These are phyloP conservation scores for Saturnispora galanensis DNA, from an alignment of 805 yeast species.

Conservation along the genomic window DNA sequence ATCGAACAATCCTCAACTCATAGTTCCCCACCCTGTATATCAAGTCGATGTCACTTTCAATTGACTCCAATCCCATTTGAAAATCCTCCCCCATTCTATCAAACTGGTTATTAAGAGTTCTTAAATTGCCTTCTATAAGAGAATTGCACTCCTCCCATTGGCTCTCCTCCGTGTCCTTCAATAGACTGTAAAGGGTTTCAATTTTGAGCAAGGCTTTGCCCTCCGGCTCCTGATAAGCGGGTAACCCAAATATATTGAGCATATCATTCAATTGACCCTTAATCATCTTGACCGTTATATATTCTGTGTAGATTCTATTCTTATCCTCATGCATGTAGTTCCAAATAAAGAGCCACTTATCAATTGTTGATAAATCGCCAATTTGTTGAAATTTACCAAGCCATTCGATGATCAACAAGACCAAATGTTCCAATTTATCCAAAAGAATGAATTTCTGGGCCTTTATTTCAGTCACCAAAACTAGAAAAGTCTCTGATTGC, in stretches of 20 bases:
- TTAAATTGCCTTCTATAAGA: background rate
- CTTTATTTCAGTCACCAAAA: slow-evolving; percentile 15
- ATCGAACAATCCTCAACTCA: slow-evolving; percentile 14
- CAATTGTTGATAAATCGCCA: slow-evolving; percentile 2
- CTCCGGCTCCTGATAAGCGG: slow-evolving; percentile 13
- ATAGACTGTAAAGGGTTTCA: slow-evolving; percentile 1
- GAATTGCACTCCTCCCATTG: slow-evolving; percentile 9
- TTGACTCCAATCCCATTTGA: slow-evolving; percentile 14
- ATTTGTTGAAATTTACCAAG: slow-evolving; percentile 10
- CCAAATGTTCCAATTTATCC: slow-evolving; percentile 12
- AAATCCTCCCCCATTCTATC: slow-evolving; percentile 26
- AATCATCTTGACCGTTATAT: slow-evolving; percentile 10
- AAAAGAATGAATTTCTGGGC: slow-evolving; percentile 14
- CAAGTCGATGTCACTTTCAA: slow-evolving; percentile 7
- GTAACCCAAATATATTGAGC: slow-evolving; percentile 14
- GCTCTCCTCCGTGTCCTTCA: slow-evolving; percentile 6
- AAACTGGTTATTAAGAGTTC: background rate
- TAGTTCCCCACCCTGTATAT: slow-evolving; percentile 13
- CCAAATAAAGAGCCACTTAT: slow-evolving; percentile 4
- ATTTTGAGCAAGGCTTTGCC: slow-evolving; percentile 12
- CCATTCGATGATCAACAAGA: slow-evolving; percentile 10
- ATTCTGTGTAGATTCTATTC: slow-evolving; percentile 12
- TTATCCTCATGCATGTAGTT: slow-evolving; percentile 12
- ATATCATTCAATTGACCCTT: slow-evolving; percentile 16
- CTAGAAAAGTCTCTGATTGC: slow-evolving; percentile 22